Base-by-base conservation (phyloP, 2,329 filamentous ascomycete genomes). In the Aspergillus sergii region DNA sequence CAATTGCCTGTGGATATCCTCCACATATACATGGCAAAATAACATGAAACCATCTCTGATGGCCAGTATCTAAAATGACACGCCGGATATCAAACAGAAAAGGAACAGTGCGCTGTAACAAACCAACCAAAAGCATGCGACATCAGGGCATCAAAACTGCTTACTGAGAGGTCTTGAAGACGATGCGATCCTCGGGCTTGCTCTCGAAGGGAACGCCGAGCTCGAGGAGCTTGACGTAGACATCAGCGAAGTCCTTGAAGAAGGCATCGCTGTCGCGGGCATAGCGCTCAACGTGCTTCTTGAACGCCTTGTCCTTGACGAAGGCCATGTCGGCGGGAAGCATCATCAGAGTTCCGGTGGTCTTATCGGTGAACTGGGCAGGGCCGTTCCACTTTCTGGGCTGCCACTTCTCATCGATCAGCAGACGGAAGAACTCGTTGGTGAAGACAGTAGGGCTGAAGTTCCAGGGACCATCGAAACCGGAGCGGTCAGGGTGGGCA, bases 271-370 rank as follows among this genome's bases (percentile, higher is more conserved):
- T 92, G 81, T 97, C 92, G 84, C 92, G 92, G 74, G 94, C 94
- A 77, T 97, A 98, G 78, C 89, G 88, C 80, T 96, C 89, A 34
- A 94, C 92, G 73, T 87, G 89, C 75, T 87, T 83, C 81, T 86
- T 88, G 85, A 98, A 96, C 69, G 84, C 84, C 86, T 94, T 94
- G 82, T 98, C 94, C 82, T 94, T 87, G 75, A 96, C 82, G 61
- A 98, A 84, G 61, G 90, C 91, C 81, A 96, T 89, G 76, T 99
- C 94, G 68, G 93, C 91, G 59, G 95, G 95, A 79, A 99, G 84
- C 94, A 99, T 98, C 95, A 99, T 98, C 72, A 98, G 83, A 48
- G 86, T 85, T 87, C 96, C 94, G 74, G 90, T 92, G 75, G 84
- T 87, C 83, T 91, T 91, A 82, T 98, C 94, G 82, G 96, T 89